phyloP scores from a whole-genome alignment of 345 rosid genomes.

The Noccaea caerulescens region DNA sequence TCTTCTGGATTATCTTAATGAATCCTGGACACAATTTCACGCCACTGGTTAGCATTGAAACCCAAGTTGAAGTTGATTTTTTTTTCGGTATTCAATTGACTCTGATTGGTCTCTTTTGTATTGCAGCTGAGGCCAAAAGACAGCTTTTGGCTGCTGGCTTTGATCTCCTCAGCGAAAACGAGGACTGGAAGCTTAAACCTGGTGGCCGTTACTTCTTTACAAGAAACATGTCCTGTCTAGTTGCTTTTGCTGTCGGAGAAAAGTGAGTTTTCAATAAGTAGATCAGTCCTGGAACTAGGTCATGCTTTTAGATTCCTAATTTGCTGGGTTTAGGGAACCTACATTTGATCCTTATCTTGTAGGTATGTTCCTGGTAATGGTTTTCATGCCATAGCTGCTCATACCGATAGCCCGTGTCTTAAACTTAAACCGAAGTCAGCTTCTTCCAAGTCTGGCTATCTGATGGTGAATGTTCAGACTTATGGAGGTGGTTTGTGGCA shows the following conservation, averaged over 20 bases:
- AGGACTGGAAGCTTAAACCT: slow-evolving; percentile 87
- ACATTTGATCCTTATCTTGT: slow-evolving; percentile 43
- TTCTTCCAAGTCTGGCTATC: slow-evolving; percentile 76
- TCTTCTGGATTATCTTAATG: slow-evolving; percentile 80
- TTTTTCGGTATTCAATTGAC: background rate
- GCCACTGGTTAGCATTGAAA: slow-evolving; percentile 62
- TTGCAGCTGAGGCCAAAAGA: slow-evolving; percentile 83
- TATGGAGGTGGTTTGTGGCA: slow-evolving; percentile 99
- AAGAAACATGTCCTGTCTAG: slow-evolving; percentile 88
- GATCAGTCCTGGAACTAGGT: slow-evolving; percentile 5
- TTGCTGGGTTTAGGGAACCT: slow-evolving; percentile 25
- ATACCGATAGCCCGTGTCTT: slow-evolving; percentile 95
- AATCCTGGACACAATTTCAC: slow-evolving; percentile 95
- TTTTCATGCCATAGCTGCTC: slow-evolving; percentile 89
- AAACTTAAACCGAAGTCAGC: slow-evolving; percentile 93
- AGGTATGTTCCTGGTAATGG: slow-evolving; percentile 84
- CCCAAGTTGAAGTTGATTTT: background rate
- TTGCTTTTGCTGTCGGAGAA: slow-evolving; percentile 91
- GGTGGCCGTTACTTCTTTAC: slow-evolving; percentile 96
- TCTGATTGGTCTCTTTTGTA: background rate
- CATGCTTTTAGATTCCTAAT: slow-evolving; percentile 1
- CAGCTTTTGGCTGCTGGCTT: slow-evolving; percentile 76
- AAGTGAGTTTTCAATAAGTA: slow-evolving; percentile 57
- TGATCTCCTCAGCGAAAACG: slow-evolving; percentile 70
- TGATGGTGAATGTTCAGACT: slow-evolving; percentile 94